Percentiles rank a stretch among this genome's conserved stretches.
These are phyloP conservation scores for Citropsis articulata DNA, from an alignment of 345 rosid genomes.

Conservation along the genomic window DNA sequence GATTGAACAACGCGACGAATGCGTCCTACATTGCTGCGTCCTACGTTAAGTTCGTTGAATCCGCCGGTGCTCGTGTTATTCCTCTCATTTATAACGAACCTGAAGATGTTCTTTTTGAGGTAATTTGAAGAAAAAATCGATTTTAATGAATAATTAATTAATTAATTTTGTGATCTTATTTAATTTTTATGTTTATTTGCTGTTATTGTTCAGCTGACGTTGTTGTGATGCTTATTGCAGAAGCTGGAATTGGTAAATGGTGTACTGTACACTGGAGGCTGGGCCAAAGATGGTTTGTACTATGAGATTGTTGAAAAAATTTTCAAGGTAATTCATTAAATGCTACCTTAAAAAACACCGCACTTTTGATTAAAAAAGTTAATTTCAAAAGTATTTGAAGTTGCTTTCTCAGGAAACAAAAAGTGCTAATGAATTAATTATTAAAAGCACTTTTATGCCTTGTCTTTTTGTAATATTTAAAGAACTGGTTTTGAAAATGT, in stretches of 20 bases:
- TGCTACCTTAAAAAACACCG: not conserved
- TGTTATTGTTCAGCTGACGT: too few relatives aligned
- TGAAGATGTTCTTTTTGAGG: constrained; percentile 58
- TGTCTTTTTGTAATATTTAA: not conserved
- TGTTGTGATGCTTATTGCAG: constrained; percentile 33
- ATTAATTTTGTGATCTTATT: too few relatives aligned
- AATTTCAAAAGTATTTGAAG: not conserved
- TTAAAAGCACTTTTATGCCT: not conserved
- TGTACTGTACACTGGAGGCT: constrained; percentile 83
- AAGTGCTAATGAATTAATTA: not conserved
- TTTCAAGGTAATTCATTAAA: constrained; percentile 39
- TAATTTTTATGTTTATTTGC: too few relatives aligned
- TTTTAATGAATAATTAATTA: too few relatives aligned
- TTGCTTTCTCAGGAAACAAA: not conserved
- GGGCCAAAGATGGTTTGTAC: constrained; percentile 77
- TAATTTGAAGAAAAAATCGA: constrained; percentile 1
- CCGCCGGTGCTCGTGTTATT: too few relatives aligned
- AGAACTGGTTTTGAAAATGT: not conserved
- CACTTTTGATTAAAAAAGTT: not conserved
- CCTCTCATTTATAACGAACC: too few relatives aligned
- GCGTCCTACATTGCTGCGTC: too few relatives aligned
- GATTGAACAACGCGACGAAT: too few relatives aligned
- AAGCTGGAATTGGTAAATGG: constrained; percentile 82
- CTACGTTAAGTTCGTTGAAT: too few relatives aligned
- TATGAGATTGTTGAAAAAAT: constrained; percentile 42